Base-by-base conservation (phyloP, 1,284 basidiomycete species). In the Rhodofomes roseus region DNA sequence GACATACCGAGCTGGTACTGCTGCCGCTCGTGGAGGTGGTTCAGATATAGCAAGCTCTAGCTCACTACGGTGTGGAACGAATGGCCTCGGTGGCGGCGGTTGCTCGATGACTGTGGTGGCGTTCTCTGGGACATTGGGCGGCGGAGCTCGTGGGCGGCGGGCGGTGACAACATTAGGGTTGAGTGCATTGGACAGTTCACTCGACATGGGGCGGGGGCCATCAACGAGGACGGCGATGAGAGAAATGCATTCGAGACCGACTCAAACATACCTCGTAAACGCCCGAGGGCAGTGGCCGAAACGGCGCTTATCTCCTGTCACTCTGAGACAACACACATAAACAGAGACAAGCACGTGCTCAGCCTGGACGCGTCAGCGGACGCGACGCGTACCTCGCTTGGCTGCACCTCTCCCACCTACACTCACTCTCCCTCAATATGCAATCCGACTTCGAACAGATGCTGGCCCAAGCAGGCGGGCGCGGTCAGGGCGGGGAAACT, bases 111-210 rank as follows among this genome's bases (percentile, higher is more conserved):
- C 50, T 12, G 52, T 18, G 20, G 54, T 3, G 20, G 22, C 36
- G 25, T 29, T 20, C 25, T 50, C 25, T 4, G 51, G 9, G 4
- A 23, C 25, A 34, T 46, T 57, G 70, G 72, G 63, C 64, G 40
- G 58, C 62, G 37, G 20, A 40, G 31, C 57, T 62, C 57, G 64
- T 65, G 56, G 64, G 66, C 60, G 73, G 62, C 62, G 78, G 64
- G 54, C 46, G 22, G 82, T 81, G 55, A 76, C 78, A 61, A 81
- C 77, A 66, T 83, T 76, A 9, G 87, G 88, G 70, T 90, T 90
- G 66, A 90, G 84, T 22, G 89, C 89, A 70, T 90, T 84, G 3
- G 84, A 86, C 58, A 90, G 82, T 72, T 90, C 87, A 75, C 87
- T 90, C 65, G 83, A 70, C 76, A 77, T 75, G 50, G 67, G 58